A percentile compares a stretch with the other conserved stretches of the same genome.
Conservation (phyloP, 768 basidiomycete genomes). For the Pisolithus marmoratus region DNA sequence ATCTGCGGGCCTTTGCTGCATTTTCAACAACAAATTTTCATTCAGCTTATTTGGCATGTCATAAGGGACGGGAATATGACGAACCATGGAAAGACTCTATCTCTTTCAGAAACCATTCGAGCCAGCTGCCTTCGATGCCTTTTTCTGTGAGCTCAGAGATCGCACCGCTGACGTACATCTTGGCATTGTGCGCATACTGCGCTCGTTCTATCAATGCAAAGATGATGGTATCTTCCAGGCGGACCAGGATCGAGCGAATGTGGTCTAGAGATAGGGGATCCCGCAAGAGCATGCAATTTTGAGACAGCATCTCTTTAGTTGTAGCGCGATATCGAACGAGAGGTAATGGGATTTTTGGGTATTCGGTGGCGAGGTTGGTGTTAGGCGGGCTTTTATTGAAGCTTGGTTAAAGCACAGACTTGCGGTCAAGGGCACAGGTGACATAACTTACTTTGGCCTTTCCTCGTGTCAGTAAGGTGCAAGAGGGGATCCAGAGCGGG, state of each 20-base stretch:
- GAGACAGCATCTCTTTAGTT: slow-evolving; percentile 39
- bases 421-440: too few relatives aligned
- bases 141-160: slow-evolving; percentile 72
- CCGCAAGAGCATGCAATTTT: slow-evolving; percentile 63
- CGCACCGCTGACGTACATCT: slow-evolving; percentile 75
- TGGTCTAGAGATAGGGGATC: slow-evolving; percentile 85
- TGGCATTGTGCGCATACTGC: slow-evolving; percentile 91
- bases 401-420: too few relatives aligned
- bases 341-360: too few relatives aligned
- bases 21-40: neutral
- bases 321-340: neutral
- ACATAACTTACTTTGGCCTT: too few relatives aligned
- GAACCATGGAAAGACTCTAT: slow-evolving; percentile 92
- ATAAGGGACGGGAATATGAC: slow-evolving; percentile 18
- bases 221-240: slow-evolving; percentile 98
- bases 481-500: too few relatives aligned
- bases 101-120: slow-evolving; percentile 97
- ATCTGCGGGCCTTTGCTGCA: slow-evolving; percentile 90
- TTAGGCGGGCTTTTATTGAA: too few relatives aligned
- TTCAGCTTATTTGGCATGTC: neutral
- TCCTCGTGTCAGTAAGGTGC: too few relatives aligned
- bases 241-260: slow-evolving; percentile 79
- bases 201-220: slow-evolving; percentile 96
- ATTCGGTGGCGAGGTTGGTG: too few relatives aligned
- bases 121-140: slow-evolving; percentile 83